Evolutionary conservation across 2,329 filamentous ascomycete species (phyloP).

Genomic region (Hypomyces perniciosus): DNA sequence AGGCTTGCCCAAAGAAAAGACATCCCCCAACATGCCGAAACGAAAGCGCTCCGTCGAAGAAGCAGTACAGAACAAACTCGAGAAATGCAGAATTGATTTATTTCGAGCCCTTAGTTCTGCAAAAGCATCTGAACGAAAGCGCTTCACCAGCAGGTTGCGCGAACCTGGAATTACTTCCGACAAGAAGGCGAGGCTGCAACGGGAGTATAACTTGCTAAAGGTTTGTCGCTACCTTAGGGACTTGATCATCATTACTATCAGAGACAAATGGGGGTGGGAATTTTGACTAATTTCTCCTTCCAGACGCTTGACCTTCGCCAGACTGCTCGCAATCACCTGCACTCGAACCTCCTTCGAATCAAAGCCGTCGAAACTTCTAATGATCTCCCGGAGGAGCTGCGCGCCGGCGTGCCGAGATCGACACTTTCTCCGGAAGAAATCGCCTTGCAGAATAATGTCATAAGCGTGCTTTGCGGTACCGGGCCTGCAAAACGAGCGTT

Average conservation of each 20-base stretch:
- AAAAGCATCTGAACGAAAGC: constrained; percentile 74
- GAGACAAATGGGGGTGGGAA: too few species aligned
- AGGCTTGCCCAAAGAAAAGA: not conserved
- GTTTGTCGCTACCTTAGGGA: constrained; percentile 22
- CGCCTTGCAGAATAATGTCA: constrained; percentile 51
- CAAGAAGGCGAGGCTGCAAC: constrained; percentile 55
- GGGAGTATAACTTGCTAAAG: constrained; percentile 53
- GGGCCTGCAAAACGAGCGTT: constrained; percentile 44
- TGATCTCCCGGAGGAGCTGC: constrained; percentile 44
- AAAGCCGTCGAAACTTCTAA: constrained; percentile 46
- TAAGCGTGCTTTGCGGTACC: constrained; percentile 50
- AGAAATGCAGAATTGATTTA: constrained; percentile 53
- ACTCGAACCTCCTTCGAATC: constrained; percentile 48
- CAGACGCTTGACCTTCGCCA: constrained; percentile 54
- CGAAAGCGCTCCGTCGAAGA: constrained; percentile 46
- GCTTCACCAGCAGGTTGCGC: constrained; percentile 55
- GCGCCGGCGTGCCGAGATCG: constrained; percentile 42
- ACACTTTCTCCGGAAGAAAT: constrained; percentile 47
- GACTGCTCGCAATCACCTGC: constrained; percentile 50
- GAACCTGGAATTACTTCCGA: constrained; percentile 40
- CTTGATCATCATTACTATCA: too few species aligned
- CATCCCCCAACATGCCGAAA: constrained; percentile 44
- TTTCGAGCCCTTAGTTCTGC: constrained; percentile 63
- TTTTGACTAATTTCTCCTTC: not conserved
- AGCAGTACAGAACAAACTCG: constrained; percentile 44